Base-by-base conservation (phyloP, 345 rosid genomes). In the Acer saccharum region DNA sequence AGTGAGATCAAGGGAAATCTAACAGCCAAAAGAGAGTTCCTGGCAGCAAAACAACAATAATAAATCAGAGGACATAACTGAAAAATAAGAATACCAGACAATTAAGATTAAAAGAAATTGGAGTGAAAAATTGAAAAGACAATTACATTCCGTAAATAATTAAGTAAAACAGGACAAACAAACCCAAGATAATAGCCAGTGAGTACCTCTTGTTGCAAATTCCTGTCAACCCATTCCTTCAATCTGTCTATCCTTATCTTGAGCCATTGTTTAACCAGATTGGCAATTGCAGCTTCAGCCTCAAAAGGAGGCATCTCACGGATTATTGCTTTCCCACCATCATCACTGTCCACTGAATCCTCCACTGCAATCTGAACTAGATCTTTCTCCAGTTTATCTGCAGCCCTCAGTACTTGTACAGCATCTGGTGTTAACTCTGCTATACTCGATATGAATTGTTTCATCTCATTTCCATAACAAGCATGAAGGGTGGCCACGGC, bases 221-320 rank as follows among this genome's bases (percentile, higher is more conserved):
- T 92, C 84, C 97, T 83, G 78, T 92, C 99, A 60, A 90, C 87
- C 97, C 95, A 93, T 74, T 95, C 98, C 84, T 91, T 93, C 78
- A 94, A 73, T 83, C 95, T 89, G 85, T 94, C 98, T 66, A 90
- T 79, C 81, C 95, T 94, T 66, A 85, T 81, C 75, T 83, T 91
- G 77, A 95, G 90, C 99, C 99, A 95, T 48, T 76, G 83, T 79
- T 94, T 95, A 18, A 95, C 97, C 73, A 94, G 89, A 89, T 91
- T 91, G 77, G 94, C 97, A 75, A 95, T 93, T 58, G 93, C 94
- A 7, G 91, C 84, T 81, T 93, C 99, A n/a, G 98, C 98, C 82
- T 95, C 98, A 68, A 75, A 95, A 35, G 99, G 98, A 77, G 99
- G 97, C 99, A 95, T 95, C 85, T 95, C 99, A 32, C 99, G 94